phyloP scores from a whole-genome alignment of 768 basidiomycete species.

The Boletales sp. region DNA sequence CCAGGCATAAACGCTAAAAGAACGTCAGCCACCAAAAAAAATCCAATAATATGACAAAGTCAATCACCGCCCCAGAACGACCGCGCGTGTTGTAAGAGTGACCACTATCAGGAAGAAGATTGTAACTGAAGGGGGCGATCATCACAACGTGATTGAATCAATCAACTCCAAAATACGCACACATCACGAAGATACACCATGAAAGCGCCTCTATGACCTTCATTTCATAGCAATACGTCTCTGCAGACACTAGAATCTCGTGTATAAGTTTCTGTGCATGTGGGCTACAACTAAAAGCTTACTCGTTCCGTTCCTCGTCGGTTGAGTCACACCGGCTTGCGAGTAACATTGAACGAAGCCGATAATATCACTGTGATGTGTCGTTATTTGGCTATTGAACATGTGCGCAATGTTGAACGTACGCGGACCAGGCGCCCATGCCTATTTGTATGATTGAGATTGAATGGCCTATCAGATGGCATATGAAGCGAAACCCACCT shows the following conservation, averaged over 20 bases:
- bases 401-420: conserved; percentile 20
- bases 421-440: conserved; percentile 76
- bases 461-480: neutral
- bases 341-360: conserved; percentile 59
- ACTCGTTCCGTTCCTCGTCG: conserved; percentile 58
- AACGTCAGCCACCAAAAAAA: neutral
- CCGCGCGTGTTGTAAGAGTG: conserved; percentile 44
- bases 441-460: conserved; percentile 39
- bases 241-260: conserved; percentile 45
- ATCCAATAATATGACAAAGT: neutral
- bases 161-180: conserved; percentile 28
- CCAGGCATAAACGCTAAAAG: conserved; percentile 29
- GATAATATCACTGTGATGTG: conserved; percentile 58
- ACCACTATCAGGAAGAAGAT: conserved; percentile 56
- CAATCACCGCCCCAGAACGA: conserved; percentile 29
- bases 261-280: conserved; percentile 4
- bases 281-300: conserved; percentile 18
- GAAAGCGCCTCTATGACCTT: conserved; percentile 76
- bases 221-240: conserved; percentile 72
- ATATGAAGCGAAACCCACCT: conserved; percentile 39
- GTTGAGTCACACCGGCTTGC: conserved; percentile 38
- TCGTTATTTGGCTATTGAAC: conserved; percentile 4
- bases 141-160: conserved; percentile 3
- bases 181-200: conserved; percentile 63
- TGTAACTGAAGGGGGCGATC: conserved; percentile 28